Evolutionary conservation across 108 stramenopile genomes (phyloP), one percentile per base, ranked within the genome.

Genomic region (Thalassiosira profunda): DNA sequence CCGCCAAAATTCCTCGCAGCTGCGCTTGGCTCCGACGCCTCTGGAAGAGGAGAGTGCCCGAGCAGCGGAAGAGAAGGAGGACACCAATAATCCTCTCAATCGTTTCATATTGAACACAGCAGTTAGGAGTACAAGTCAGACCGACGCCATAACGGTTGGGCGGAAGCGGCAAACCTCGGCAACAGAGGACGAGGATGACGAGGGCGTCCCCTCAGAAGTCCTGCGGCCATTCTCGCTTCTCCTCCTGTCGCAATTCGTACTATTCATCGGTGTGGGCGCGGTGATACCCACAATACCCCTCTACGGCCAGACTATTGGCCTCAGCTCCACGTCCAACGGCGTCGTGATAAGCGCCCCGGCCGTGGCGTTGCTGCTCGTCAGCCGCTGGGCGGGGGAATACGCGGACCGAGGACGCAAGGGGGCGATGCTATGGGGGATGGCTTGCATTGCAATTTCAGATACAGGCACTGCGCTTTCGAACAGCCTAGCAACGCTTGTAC

Each of bases 391-490:
- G 15, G 90, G 87, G 12, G 38, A 57, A 25, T 75, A 47, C 35
- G 90, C 90, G 17, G 90, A 91, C 54, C 24, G 38, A 21, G 86
- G 71, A 12, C 74, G 90, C 12, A 91, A 88, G 53, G 73, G 73
- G 9, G 87, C 90, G 20, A 86, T 91, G 86, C 74, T 88, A 34
- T n/a, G 60, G n/a, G 90, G 90, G 1, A 91, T 91, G 90, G 79
- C 68, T 10, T 15, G 81, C 24, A 91, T 91, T 63, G 84, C 76
- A 11, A 18, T 86, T 4, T 67, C 84, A 7, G 90, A 91, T 60
- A 33, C 70, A 7, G 86, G 84, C 2, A 91, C 90, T 0, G 84
- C 87, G 0, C 55, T 80, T 20, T 82, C 87, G 5, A 55, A 38
- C 24, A 54, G 37, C 6, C 28, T 91, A 1, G 38, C 56, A 14